These are phyloP conservation scores for Talaromyces funiculosus DNA, from an alignment of 2,329 filamentous ascomycete genomes.

Conservation along the genomic window DNA sequence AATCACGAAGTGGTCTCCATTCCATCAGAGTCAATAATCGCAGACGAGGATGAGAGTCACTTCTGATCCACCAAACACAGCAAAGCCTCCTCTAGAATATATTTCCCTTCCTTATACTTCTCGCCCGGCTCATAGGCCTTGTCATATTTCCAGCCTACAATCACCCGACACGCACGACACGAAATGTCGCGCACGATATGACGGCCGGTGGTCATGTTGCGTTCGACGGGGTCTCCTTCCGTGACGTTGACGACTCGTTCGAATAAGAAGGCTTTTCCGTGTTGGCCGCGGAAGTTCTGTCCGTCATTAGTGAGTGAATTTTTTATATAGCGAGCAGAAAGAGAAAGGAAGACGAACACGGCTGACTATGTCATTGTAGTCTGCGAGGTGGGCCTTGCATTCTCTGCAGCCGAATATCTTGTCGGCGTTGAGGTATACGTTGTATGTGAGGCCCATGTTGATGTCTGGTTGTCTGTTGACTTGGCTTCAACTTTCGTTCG, in stretches of 20 bases:
- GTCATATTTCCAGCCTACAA: slow-evolving; percentile 98
- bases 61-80: slow-evolving; percentile 54
- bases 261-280: slow-evolving; percentile 97
- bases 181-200: slow-evolving; percentile 91
- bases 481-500: neutral
- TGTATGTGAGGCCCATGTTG: slow-evolving; percentile 81
- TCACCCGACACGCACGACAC: slow-evolving; percentile 85
- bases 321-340: neutral
- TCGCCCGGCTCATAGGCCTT: slow-evolving; percentile 87
- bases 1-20: neutral
- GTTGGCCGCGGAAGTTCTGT: slow-evolving; percentile 95
- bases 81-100: slow-evolving; percentile 87
- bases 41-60: neutral
- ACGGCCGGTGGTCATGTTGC: slow-evolving; percentile 94
- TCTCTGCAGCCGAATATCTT: slow-evolving; percentile 90
- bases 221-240: slow-evolving; percentile 74
- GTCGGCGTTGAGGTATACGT: slow-evolving; percentile 78
- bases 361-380: slow-evolving; percentile 94
- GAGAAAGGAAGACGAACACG: slow-evolving; percentile 54
- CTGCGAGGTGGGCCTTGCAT: slow-evolving; percentile 93
- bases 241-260: slow-evolving; percentile 88
- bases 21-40: too few species aligned
- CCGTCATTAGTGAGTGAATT: slow-evolving; percentile 1
- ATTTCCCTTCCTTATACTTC: slow-evolving; percentile 99
- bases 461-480: neutral